These are phyloP conservation scores for Solanum aculeatissimum DNA, from an alignment of 305 asterid genomes.

Conservation along the genomic window DNA sequence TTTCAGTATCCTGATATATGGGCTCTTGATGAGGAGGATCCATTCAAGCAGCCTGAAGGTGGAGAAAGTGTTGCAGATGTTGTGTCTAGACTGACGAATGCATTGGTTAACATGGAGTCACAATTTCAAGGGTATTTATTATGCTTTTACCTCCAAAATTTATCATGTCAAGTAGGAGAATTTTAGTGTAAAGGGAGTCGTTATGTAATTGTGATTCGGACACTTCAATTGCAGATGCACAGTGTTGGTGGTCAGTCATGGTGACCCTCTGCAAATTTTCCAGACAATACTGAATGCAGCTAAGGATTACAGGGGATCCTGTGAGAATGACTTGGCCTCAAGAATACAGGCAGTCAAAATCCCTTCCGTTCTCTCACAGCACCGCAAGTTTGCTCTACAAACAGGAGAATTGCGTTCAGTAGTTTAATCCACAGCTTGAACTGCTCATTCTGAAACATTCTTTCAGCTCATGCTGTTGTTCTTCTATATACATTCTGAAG, in stretches of 20 bases:
- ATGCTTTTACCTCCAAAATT: not conserved
- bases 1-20: slow-evolving; percentile 74
- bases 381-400: slow-evolving; percentile 55
- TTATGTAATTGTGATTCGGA: not conserved
- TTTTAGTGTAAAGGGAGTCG: not conserved
- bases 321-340: slow-evolving; percentile 26
- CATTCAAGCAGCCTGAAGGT: slow-evolving; percentile 81
- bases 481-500: not conserved
- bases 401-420: slow-evolving; percentile 85
- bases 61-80: slow-evolving; percentile 99
- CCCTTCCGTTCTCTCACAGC: slow-evolving; percentile 66
- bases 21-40: slow-evolving; percentile 84
- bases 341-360: slow-evolving; percentile 41
- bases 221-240: slow-evolving; percentile 40
- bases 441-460: not conserved
- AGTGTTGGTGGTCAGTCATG: slow-evolving; percentile 77
- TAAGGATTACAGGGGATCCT: slow-evolving; percentile 9
- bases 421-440: slow-evolving; percentile 15
- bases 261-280: slow-evolving; percentile 93
- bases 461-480: not conserved
- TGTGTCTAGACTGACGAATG: slow-evolving; percentile 63
- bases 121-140: slow-evolving; percentile 50
- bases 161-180: not conserved
- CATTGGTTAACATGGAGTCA: slow-evolving; percentile 51
- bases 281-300: slow-evolving; percentile 63